These are phyloP conservation scores for Lactarius sanguifluus DNA, from an alignment of 768 basidiomycete genomes.

Conservation along the genomic window DNA sequence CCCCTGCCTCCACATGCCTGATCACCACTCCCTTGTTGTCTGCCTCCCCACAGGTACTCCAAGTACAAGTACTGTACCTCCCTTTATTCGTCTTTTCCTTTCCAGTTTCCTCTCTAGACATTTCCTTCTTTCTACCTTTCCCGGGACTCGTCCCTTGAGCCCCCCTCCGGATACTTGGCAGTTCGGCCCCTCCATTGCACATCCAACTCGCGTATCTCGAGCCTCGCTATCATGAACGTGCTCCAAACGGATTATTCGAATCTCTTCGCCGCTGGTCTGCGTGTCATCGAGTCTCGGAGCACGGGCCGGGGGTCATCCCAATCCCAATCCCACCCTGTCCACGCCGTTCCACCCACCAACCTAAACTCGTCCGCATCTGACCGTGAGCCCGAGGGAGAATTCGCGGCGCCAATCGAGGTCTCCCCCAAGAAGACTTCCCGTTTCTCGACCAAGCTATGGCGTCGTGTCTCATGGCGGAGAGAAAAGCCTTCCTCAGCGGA, in stretches of 20 bases:
- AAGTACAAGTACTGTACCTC: conserved; percentile 22
- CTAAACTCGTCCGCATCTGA: not conserved
- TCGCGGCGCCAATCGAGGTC: not conserved
- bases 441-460: conserved; percentile 16
- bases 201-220: not conserved
- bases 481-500: not conserved
- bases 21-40: conserved; percentile 13
- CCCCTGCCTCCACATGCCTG: not conserved
- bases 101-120: conserved; percentile 13
- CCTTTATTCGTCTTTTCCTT: conserved; percentile 19
- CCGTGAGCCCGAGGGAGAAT: not conserved
- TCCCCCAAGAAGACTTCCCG: conserved; percentile 14
- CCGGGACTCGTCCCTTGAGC: conserved; percentile 3
- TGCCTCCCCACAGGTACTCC: not conserved
- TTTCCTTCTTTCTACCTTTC: conserved; percentile 7
- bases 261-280: conserved; percentile 27
- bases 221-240: conserved; percentile 4
- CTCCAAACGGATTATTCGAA: conserved; percentile 27
- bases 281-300: conserved; percentile 22
- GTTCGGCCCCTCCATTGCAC: not conserved
- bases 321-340: not conserved
- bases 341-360: not conserved
- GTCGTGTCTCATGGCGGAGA: not conserved
- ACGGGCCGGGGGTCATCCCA: conserved; percentile 5
- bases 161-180: conserved; percentile 4